A percentile compares a stretch with the other conserved stretches of the same genome.
These are phyloP conservation scores for Mycena venus DNA, from an alignment of 768 basidiomycete species.

Conservation along the genomic window DNA sequence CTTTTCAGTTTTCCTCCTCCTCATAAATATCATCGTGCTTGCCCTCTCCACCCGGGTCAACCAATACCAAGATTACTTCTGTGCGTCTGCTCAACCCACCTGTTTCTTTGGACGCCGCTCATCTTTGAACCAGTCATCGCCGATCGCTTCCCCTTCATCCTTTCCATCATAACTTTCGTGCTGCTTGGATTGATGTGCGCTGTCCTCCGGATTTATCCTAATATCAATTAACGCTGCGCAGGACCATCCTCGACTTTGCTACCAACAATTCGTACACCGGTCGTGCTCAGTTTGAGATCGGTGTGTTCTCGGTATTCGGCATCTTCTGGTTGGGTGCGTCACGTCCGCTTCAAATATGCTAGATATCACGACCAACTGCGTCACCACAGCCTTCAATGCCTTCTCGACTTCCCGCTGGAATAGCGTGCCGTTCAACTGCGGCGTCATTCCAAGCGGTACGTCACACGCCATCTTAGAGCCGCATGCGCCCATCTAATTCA, in stretches of 20 bases:
- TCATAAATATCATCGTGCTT: slow-evolving; percentile 64
- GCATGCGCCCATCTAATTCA: background rate
- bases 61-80: slow-evolving; percentile 71
- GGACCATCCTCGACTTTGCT: slow-evolving; percentile 58
- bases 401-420: slow-evolving; percentile 74
- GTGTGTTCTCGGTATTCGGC: slow-evolving; percentile 57
- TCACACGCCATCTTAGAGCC: background rate
- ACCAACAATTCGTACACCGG: slow-evolving; percentile 58
- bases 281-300: slow-evolving; percentile 63
- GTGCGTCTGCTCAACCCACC: slow-evolving; percentile 49
- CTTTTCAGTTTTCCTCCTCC: slow-evolving; percentile 55
- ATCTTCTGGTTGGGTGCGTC: slow-evolving; percentile 69
- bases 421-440: slow-evolving; percentile 61
- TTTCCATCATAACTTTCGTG: slow-evolving; percentile 65
- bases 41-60: slow-evolving; percentile 68
- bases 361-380: background rate
- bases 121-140: slow-evolving; percentile 59
- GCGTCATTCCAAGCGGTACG: slow-evolving; percentile 61
- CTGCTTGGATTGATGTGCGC: slow-evolving; percentile 59
- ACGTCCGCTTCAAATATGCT: background rate
- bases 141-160: slow-evolving; percentile 71
- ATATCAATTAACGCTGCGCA: slow-evolving; percentile 31
- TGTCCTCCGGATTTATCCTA: background rate
- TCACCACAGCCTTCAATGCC: slow-evolving; percentile 62
- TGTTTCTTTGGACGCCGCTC: slow-evolving; percentile 1